These are phyloP conservation scores for Lentinula raphanica DNA, from an alignment of 768 basidiomycete species.

Conservation along the genomic window DNA sequence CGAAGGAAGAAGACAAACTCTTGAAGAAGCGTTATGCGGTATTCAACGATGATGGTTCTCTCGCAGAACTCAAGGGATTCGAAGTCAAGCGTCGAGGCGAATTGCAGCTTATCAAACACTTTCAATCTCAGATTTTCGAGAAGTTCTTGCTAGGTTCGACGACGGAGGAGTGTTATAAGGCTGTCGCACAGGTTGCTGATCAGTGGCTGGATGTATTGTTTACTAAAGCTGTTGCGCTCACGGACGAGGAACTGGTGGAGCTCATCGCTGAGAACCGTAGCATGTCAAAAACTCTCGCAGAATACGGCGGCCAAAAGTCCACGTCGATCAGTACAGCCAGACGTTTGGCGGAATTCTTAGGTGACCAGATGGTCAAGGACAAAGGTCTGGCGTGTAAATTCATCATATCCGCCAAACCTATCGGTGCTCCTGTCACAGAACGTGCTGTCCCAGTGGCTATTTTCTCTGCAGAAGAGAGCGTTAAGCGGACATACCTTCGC, in stretches of 20 bases:
- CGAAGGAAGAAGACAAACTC: constrained; percentile 98
- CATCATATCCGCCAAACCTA: constrained; percentile 92
- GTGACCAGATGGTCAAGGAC: constrained; percentile 98
- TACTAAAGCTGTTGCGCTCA: constrained; percentile 75
- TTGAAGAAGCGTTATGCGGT: constrained; percentile 99
- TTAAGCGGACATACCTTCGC: constrained; percentile 86
- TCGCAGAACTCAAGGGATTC: constrained; percentile 99
- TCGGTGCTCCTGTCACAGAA: constrained; percentile 93
- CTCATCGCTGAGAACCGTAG: constrained; percentile 98
- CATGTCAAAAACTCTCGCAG: constrained; percentile 94
- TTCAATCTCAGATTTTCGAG: constrained; percentile 98
- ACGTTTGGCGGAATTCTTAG: constrained; percentile 93
- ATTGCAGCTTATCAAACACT: constrained; percentile 97
- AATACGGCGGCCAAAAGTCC: constrained; percentile 95
- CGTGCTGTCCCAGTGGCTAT: constrained; percentile 96
- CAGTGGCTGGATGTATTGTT: constrained; percentile 97
- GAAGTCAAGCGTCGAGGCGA: constrained; percentile 98
- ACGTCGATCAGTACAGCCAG: constrained; percentile 96
- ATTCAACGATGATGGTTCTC: constrained; percentile 93
- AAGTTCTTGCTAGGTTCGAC: constrained; percentile 92
- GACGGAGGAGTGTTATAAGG: constrained; percentile 91
- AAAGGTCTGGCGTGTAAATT: constrained; percentile 99
- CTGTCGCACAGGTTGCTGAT: constrained; percentile 89
- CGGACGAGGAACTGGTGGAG: constrained; percentile 91
- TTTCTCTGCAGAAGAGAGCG: constrained; percentile 89